Conservation (phyloP, 306 rosid genomes). For the Prunus mume region DNA sequence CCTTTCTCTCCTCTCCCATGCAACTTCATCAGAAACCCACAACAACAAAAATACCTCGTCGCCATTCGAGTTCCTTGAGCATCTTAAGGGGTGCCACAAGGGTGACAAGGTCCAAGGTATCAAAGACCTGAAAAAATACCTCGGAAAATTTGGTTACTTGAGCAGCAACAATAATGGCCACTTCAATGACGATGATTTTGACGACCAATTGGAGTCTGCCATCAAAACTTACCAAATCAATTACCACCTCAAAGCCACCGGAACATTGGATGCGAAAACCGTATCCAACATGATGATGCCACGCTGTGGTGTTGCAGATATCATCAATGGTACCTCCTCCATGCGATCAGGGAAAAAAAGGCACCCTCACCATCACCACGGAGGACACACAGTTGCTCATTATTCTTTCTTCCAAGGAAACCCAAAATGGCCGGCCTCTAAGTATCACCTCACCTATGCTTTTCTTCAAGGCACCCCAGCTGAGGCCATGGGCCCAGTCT, state of each 20-base stretch:
- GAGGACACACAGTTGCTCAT: background rate
- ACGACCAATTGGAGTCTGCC: conserved; percentile 31
- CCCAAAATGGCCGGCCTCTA: conserved; percentile 26
- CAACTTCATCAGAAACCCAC: background rate
- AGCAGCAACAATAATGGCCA: background rate
- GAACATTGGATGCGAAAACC: conserved; percentile 32
- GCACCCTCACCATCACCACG: background rate
- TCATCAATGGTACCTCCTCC: conserved; percentile 16
- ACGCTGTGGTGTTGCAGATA: conserved; percentile 43
- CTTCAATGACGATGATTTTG: conserved; percentile 17
- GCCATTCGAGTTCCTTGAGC: conserved; percentile 24
- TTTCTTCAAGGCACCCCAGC: background rate
- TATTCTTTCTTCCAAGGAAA: conserved; percentile 12
- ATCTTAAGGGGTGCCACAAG: conserved; percentile 28
- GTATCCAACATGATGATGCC: conserved; percentile 32
- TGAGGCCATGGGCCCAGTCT: background rate
- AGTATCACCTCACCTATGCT: conserved; percentile 10
- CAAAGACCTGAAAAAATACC: conserved; percentile 36
- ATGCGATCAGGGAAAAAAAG: conserved; percentile 19
- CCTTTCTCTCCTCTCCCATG: background rate
- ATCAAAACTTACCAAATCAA: conserved; percentile 37
- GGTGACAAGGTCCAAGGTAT: conserved; percentile 40
- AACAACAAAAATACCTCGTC: background rate
- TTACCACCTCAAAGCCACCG: conserved; percentile 21
- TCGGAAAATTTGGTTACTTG: conserved; percentile 39